A percentile compares a stretch with the other conserved stretches of the same genome.
Evolutionary conservation across 2,329 filamentous ascomycete species (phyloP).

Genomic region (Calonectria hongkongensis): DNA sequence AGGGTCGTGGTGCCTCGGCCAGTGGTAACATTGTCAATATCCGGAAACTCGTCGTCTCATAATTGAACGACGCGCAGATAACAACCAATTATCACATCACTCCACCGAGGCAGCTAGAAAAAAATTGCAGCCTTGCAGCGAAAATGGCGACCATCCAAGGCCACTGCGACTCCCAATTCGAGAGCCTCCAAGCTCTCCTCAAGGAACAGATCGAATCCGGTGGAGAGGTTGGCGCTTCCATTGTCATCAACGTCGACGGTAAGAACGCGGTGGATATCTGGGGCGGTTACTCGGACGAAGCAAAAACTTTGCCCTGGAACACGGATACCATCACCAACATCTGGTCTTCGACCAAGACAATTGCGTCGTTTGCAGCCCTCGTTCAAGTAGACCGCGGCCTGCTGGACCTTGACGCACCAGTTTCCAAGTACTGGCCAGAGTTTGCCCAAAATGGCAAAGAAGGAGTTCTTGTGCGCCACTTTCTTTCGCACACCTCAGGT

Average conservation of each 20-base stretch:
- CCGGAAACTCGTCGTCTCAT: neutral
- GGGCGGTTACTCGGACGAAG: constrained; percentile 62
- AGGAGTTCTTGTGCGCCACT: constrained; percentile 61
- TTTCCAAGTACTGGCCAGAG: constrained; percentile 67
- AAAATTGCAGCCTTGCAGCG: neutral
- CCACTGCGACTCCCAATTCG: constrained; percentile 24
- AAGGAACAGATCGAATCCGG: constrained; percentile 59
- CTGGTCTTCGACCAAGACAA: constrained; percentile 64
- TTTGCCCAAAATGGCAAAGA: constrained; percentile 65
- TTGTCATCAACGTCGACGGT: constrained; percentile 64
- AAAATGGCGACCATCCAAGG: constrained; percentile 19
- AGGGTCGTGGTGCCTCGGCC: neutral
- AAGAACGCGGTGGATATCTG: constrained; percentile 65
- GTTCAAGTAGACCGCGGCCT: constrained; percentile 63
- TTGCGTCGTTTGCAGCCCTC: constrained; percentile 61
- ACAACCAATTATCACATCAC: neutral
- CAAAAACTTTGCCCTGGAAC: constrained; percentile 59
- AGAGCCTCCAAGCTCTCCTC: constrained; percentile 45
- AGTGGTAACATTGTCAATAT: neutral
- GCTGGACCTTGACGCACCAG: constrained; percentile 60
- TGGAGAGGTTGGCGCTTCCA: constrained; percentile 66
- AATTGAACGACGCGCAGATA: neutral
- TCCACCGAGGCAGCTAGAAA: neutral
- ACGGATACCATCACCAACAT: constrained; percentile 63
- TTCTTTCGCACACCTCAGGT: constrained; percentile 64